These are phyloP conservation scores for Halophytophthora batemanensis DNA, from an alignment of 352 stramenopile species.

Conservation along the genomic window DNA sequence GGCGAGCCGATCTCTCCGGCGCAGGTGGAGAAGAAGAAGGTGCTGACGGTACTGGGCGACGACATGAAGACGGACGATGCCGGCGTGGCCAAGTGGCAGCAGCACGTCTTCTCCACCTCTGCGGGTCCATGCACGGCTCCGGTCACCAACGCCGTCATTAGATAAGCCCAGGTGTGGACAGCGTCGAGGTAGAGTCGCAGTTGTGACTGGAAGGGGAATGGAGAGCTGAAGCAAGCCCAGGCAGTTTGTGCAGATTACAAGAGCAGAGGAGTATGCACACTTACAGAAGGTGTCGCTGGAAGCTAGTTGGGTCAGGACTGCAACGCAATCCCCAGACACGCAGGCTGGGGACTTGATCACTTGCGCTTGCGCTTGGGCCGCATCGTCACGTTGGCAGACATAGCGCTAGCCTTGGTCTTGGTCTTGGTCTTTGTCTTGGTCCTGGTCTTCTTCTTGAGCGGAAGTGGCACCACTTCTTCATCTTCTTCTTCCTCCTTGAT, in stretches of 20 bases:
- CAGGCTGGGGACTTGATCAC: slow-evolving; percentile 1
- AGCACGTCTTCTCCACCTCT: slow-evolving; percentile 72
- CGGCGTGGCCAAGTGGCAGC: slow-evolving; percentile 82
- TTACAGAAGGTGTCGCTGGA: neutral
- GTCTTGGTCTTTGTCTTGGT: slow-evolving; percentile 27
- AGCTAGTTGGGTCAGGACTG: neutral
- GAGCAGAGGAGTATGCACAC: too few species aligned
- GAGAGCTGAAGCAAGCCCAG: neutral
- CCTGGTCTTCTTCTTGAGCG: slow-evolving; percentile 51
- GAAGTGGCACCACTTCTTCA: slow-evolving; percentile 33
- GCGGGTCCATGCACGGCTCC: slow-evolving; percentile 70
- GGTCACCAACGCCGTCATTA: slow-evolving; percentile 71
- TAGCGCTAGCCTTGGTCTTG: slow-evolving; percentile 10
- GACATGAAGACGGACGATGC: slow-evolving; percentile 81
- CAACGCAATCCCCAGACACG: slow-evolving; percentile 1
- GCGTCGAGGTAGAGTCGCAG: too few species aligned
- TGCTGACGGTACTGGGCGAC: slow-evolving; percentile 68
- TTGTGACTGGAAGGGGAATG: too few species aligned
- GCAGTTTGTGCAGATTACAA: neutral
- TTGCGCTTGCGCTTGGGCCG: slow-evolving; percentile 43
- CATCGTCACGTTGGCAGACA: too few species aligned
- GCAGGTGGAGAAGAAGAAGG: slow-evolving; percentile 90
- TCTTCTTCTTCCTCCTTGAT: slow-evolving; percentile 18
- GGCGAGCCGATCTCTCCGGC: slow-evolving; percentile 76
- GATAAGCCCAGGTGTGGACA: slow-evolving; percentile 32